Evolutionary conservation across 805 yeast genomes (phyloP).

Genomic region (Metschnikowia arizonensis): DNA sequence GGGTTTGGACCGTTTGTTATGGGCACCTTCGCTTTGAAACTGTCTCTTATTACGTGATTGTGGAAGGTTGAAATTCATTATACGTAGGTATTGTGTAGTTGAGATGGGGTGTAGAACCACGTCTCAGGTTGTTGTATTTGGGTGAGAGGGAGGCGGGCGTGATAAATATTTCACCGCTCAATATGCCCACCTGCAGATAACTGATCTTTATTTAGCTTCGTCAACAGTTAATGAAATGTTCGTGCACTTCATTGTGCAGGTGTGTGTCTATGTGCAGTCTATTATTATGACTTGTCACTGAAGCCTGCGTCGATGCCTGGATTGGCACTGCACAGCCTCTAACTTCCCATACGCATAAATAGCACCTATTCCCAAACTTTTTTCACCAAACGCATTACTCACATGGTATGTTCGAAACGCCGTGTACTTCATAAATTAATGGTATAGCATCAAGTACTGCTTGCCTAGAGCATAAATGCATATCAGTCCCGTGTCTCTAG

Average conservation of each 20-base stretch:
- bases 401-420: constrained; percentile 1
- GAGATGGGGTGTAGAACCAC: background rate
- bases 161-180: background rate
- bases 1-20: background rate
- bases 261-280: background rate
- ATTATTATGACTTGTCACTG: background rate
- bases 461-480: too few relatives aligned
- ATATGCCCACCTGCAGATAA: background rate
- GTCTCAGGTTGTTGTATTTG: background rate
- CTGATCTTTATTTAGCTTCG: background rate
- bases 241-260: background rate
- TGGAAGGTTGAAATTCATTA: constrained; percentile 3
- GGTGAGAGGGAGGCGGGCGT: background rate
- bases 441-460: background rate
- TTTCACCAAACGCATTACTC: background rate
- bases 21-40: background rate
- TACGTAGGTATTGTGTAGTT: background rate
- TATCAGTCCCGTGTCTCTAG: too few relatives aligned
- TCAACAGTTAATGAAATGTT: background rate
- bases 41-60: background rate
- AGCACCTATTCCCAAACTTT: background rate
- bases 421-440: background rate
- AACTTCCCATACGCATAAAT: constrained; percentile 3
- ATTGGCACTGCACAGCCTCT: constrained; percentile 3
- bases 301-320: constrained; percentile 1